phyloP scores from a whole-genome alignment of 306 rosid species.

The Lithocarpus polystachyus region DNA sequence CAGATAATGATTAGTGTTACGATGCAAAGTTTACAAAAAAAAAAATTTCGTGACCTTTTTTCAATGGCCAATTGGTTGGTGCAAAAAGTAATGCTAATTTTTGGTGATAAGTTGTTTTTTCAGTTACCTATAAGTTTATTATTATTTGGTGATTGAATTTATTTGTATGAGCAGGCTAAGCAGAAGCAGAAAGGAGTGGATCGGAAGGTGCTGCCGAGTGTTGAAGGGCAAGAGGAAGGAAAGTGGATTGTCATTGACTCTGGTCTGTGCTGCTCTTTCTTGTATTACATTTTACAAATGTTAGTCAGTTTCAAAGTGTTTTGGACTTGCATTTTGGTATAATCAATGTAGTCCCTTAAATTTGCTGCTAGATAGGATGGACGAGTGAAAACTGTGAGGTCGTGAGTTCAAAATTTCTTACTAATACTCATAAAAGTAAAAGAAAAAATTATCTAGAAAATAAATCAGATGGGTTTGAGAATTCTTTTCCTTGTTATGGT shows the following conservation, averaged over 20 bases:
- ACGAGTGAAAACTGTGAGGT: too few relatives aligned
- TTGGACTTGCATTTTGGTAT: neutral
- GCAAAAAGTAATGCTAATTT: neutral
- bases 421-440: too few relatives aligned
- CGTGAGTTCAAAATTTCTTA: too few relatives aligned
- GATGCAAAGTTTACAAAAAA: neutral
- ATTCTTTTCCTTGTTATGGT: too few relatives aligned
- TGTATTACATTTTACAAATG: neutral
- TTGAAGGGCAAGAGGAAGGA: slow-evolving; percentile 83
- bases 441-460: too few relatives aligned
- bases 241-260: slow-evolving; percentile 94
- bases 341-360: neutral
- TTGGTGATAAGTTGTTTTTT: neutral
- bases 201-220: slow-evolving; percentile 69
- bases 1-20: neutral
- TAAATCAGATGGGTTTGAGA: too few relatives aligned
- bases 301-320: neutral
- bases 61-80: neutral
- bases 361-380: too few relatives aligned
- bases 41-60: neutral
- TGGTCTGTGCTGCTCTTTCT: slow-evolving; percentile 46
- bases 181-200: slow-evolving; percentile 80
- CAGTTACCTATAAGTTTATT: neutral
- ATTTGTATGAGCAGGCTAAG: slow-evolving; percentile 54
- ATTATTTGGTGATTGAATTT: neutral